phyloP scores from a whole-genome alignment of 306 rosid species.

The Casuarina equisetifolia region DNA sequence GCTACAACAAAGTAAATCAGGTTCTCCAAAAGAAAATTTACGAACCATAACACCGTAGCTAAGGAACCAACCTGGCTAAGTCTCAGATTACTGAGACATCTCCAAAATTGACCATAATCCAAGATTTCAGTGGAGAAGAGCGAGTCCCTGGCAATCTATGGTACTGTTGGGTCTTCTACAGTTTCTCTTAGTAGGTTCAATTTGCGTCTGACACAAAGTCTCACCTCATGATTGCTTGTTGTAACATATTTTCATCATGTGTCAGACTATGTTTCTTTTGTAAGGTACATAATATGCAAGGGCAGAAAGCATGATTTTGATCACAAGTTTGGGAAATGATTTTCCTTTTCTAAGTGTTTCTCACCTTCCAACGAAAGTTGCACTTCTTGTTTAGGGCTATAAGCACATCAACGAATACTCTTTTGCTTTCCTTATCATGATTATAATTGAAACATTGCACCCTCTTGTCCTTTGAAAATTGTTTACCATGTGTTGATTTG shows the following conservation, averaged over 20 bases:
- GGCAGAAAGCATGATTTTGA: background rate
- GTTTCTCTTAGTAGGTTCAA: background rate
- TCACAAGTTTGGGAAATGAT: background rate
- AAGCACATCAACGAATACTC: background rate
- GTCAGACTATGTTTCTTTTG: background rate
- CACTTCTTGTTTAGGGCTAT: background rate
- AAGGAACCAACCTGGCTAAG: background rate
- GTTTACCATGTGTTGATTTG: conserved; percentile 19
- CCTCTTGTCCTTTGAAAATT: conserved; percentile 4
- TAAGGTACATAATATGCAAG: background rate
- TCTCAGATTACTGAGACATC: background rate
- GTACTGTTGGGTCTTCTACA: background rate
- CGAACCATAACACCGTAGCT: background rate
- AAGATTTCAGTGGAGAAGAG: background rate
- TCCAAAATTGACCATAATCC: background rate
- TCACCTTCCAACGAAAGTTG: background rate
- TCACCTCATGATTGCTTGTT: background rate
- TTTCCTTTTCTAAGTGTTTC: background rate
- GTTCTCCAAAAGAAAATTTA: background rate
- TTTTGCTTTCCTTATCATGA: background rate
- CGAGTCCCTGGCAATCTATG: background rate
- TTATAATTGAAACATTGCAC: conserved; percentile 17
- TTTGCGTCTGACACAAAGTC: background rate
- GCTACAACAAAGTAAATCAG: background rate
- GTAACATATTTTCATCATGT: background rate